Evolutionary conservation across 805 yeast genomes (phyloP).

Genomic region (Yamadazyma akitaensis): DNA sequence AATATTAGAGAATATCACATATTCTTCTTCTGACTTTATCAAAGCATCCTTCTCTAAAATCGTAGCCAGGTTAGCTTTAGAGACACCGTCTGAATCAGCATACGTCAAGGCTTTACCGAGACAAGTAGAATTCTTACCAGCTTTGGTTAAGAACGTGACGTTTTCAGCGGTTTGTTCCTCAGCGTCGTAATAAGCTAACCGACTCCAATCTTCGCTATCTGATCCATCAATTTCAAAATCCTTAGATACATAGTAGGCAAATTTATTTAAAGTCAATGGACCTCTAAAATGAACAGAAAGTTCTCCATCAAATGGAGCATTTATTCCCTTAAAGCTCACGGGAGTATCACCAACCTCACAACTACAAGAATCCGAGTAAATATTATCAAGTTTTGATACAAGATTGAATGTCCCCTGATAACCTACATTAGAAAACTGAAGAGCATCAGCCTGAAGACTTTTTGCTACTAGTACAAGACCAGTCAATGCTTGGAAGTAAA

Average conservation of each 20-base stretch:
- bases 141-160: constrained; percentile 64
- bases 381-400: constrained; percentile 43
- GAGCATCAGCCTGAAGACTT: constrained; percentile 8
- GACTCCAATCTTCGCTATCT: constrained; percentile 48
- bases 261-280: constrained; percentile 57
- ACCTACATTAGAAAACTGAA: constrained; percentile 56
- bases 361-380: constrained; percentile 43
- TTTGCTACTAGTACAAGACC: neutral
- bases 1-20: constrained; percentile 54
- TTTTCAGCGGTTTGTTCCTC: constrained; percentile 49
- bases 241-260: constrained; percentile 57
- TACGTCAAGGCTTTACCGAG: constrained; percentile 66
- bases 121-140: constrained; percentile 60
- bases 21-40: constrained; percentile 58
- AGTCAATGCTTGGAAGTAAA: neutral
- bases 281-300: constrained; percentile 79
- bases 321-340: constrained; percentile 50
- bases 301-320: constrained; percentile 66
- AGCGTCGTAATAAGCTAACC: constrained; percentile 60
- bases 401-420: constrained; percentile 50
- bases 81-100: constrained; percentile 55
- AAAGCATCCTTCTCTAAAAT: constrained; percentile 47
- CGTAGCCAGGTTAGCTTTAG: constrained; percentile 44
- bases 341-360: constrained; percentile 40
- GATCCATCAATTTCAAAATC: constrained; percentile 33